Evolutionary conservation across 805 yeast species (phyloP).

Genomic region (Metschnikowia reukaufii): DNA sequence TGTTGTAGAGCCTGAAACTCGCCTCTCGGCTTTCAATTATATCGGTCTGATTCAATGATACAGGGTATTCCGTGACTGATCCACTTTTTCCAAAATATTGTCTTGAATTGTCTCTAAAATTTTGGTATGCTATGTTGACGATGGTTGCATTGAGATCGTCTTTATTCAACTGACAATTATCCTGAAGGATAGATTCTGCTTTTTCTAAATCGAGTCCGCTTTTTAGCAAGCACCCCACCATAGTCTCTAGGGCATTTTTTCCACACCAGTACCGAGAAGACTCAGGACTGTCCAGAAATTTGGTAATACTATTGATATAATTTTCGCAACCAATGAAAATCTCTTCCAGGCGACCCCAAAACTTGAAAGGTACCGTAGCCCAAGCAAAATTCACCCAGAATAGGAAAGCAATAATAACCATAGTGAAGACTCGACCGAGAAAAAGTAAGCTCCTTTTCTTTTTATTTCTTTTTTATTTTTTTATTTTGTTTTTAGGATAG

Average conservation of each 20-base stretch:
- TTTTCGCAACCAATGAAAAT: conserved; percentile 2
- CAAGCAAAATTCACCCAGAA: background rate
- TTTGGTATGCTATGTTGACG: background rate
- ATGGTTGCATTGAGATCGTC: background rate
- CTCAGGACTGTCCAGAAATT: background rate
- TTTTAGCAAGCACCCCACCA: conserved; percentile 2
- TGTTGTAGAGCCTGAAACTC: background rate
- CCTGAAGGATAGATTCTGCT: background rate
- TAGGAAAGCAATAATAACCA: background rate
- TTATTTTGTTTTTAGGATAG: no score
- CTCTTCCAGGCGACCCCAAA: conserved; percentile 1
- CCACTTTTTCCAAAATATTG: background rate
- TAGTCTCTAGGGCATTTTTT: background rate
- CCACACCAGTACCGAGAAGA: no score
- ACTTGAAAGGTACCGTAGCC: background rate
- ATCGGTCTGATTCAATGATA: background rate
- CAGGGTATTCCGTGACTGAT: background rate
- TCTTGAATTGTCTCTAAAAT: background rate
- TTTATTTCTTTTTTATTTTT: no score
- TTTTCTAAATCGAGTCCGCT: background rate
- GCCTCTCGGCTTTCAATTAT: background rate
- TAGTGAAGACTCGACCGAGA: no score
- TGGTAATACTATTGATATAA: background rate
- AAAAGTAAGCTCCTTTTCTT: no score
- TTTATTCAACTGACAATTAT: background rate